Base-by-base conservation (phyloP, 225 moss, liverwort and hornwort genomes). In the Rhytidiadelphus loreus region DNA sequence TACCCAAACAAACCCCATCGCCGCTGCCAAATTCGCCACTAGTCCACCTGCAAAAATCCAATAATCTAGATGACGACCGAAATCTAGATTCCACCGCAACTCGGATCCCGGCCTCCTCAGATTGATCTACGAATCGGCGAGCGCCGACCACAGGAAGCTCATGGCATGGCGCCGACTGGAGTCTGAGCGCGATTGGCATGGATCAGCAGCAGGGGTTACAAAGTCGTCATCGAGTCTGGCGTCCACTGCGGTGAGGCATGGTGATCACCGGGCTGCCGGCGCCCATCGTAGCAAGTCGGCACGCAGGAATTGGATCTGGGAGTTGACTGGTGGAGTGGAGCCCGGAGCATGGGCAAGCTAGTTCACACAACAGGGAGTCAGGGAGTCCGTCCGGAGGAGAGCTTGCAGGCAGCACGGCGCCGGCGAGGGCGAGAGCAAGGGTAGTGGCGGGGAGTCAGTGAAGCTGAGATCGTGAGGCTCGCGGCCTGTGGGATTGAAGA, bases 121-220 rank as follows among this genome's bases (percentile, higher is more conserved):
- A 56, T 77, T 86, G 76, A 77, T 79, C 86, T 71, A 48, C 33
- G 44, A 29, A 66, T 53, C 29, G 39, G 66, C 70, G 82, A 90
- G 90, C 88, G 80, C 92, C 88, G 88, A 77, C 92, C 63, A 19
- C 66, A 37, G 32, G 71, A 41, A 88, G 8, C 82, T 82, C 81
- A 61, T 61, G 66, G 53, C 44, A 22, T 61, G 66, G 39, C n/a
- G 39, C n/a, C 53, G n/a, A 68, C 32, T 22, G 56, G 15, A 64
- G 28, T 16, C 18, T 6, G 52, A 48, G n/a, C 13, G n/a, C 65
- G 66, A 66, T 66, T 83, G n/a, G 83, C 21, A 37, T 83, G 24
- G n/a, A 28, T 83, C 52, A 50, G 37, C 37, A 52, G 65, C 56
- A 30, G 41, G 55, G 55, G 41, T 41, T 84, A 22, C 56, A 25